A percentile compares a stretch with the other conserved stretches of the same genome.
phyloP scores from a whole-genome alignment of 225 moss, liverwort and hornwort genomes.

The Sphagnum contortum region DNA sequence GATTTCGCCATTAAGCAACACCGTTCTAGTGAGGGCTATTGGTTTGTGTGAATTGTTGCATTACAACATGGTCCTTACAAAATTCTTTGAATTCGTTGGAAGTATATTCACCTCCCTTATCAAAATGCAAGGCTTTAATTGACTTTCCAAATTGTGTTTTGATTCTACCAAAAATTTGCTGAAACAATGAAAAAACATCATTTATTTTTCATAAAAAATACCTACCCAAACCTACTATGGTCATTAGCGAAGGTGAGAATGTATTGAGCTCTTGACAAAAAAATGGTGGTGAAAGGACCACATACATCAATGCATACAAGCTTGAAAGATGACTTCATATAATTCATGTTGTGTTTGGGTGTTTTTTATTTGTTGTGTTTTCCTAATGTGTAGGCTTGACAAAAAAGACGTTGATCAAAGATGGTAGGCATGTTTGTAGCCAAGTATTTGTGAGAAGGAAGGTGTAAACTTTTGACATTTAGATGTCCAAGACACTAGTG shows the following conservation, averaged over 20 bases:
- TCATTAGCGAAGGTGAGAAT: background rate
- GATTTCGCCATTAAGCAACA: background rate
- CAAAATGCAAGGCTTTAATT: background rate
- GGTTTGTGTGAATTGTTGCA: constrained; percentile 2
- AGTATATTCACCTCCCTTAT: constrained; percentile 7
- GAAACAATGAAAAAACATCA: background rate
- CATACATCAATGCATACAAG: background rate
- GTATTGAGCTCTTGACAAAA: background rate
- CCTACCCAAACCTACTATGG: background rate
- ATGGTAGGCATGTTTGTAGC: background rate
- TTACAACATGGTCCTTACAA: constrained; percentile 4
- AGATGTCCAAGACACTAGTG: background rate
- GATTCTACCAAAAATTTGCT: background rate
- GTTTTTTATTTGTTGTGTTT: background rate
- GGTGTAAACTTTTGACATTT: background rate
- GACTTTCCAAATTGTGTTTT: background rate
- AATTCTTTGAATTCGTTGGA: background rate
- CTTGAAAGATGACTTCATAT: background rate
- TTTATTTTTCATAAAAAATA: constrained; percentile 2
- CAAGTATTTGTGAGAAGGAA: background rate
- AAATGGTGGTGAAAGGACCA: background rate
- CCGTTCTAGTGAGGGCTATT: constrained; percentile 4
- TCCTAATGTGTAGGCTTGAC: background rate
- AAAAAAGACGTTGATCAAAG: background rate
- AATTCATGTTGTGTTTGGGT: background rate